Percentiles rank a stretch among this genome's conserved stretches.
These are phyloP conservation scores for Mycena crocata DNA, from an alignment of 768 basidiomycete genomes.

Conservation along the genomic window DNA sequence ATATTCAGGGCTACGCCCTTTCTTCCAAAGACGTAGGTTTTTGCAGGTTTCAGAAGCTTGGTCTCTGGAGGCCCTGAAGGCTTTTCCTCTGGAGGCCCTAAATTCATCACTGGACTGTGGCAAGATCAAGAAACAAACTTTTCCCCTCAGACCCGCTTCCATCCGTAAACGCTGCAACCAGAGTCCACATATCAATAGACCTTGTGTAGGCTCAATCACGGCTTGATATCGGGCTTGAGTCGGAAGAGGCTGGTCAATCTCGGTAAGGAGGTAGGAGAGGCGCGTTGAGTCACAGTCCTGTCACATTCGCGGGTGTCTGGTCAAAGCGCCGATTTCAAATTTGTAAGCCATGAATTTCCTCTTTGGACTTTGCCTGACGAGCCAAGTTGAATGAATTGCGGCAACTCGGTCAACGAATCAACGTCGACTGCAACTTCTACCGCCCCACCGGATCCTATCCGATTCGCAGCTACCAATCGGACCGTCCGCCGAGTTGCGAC, in stretches of 20 bases:
- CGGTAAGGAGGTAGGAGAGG: not conserved
- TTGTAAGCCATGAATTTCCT: too few species aligned
- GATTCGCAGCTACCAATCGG: not conserved
- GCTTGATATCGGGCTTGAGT: conserved; percentile 10
- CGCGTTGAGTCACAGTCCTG: conserved; percentile 1
- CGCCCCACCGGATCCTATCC: too few species aligned
- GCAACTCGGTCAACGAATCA: too few species aligned
- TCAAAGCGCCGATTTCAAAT: too few species aligned
- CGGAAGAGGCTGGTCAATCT: not conserved
- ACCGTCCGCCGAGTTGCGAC: not conserved
- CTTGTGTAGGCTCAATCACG: not conserved
- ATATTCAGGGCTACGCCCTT: conserved; percentile 64
- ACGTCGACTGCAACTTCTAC: too few species aligned
- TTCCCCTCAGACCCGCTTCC: not conserved
- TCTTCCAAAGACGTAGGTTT: conserved; percentile 66
- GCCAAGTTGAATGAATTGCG: too few species aligned
- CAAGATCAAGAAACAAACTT: conserved; percentile 1
- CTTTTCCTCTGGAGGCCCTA: conserved; percentile 52
- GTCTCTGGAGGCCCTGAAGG: conserved; percentile 47
- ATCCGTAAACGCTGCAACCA: conserved; percentile 10
- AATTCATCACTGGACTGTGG: not conserved
- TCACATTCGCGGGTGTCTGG: too few species aligned
- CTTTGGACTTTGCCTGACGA: too few species aligned
- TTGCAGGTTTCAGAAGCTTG: conserved; percentile 74
- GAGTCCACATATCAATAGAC: conserved; percentile 18